Evolutionary conservation across 148 eudicot species (phyloP), one percentile per base, ranked within the genome.

Genomic region (Chenopodium suecicum): DNA sequence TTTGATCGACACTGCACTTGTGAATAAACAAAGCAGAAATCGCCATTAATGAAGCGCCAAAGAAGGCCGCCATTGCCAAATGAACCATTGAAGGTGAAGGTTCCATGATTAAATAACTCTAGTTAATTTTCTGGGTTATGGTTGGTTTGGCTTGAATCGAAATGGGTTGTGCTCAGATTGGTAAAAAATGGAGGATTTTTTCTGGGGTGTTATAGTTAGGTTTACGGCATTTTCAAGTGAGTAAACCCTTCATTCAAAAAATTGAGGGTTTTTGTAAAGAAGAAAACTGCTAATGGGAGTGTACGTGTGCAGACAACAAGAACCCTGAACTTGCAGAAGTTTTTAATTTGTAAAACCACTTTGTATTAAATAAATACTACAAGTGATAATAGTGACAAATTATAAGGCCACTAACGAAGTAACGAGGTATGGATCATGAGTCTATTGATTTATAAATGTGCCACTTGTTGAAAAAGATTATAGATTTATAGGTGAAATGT

Each of bases 31-130:
- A 94, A 58, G 96, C 91, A 37, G 98, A 92, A 14, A 94, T 78
- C 0, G 98, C 94, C 94, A 90, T 89, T 3, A 92, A 84, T 17
- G 98, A 94, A n/a, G 98, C 98, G 23, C 98, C 98, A 80, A 94
- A 92, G 62, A 94, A 74, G 0, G 98, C 95, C 0, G 98, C 98
- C 82, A 92, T 74, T 78, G 94, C 91, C 27, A 94, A 83, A 48
- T 92, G 91, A 9, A 87, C 5, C 41, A 91, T 74, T 71, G 94
- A 84, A 14, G 85, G 81, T 64, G 89, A 76, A 67, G 91, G 84
- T 56, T 89, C 87, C 91, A 89, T 88, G 74, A 29, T 34, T 52
- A 2, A 81, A 60, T 25, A 25, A 4, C 13, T n/a, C 11, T 27
- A 23, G n/a, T 13, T 64, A 10, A 29, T 14, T 32, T 79, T 69